Evolutionary conservation across 805 yeast species (phyloP), one percentile per base, ranked within the genome.

Genomic region (Metschnikowia cubensis): DNA sequence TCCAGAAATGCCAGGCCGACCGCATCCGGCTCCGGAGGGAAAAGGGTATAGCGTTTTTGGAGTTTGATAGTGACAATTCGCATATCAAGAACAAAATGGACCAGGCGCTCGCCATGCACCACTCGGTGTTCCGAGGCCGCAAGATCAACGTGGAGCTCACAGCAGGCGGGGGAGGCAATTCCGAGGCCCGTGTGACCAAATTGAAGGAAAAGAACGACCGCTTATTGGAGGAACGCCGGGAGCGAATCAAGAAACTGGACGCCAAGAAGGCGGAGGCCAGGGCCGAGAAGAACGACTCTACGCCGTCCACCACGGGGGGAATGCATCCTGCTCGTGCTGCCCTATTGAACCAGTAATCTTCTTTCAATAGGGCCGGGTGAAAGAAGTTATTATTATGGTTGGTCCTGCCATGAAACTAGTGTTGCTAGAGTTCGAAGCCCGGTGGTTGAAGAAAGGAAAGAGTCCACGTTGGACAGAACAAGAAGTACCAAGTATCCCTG

Each of bases 161-260:
- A 2, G 99, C 89, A 45, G 99, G 99, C 50, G 99, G 99, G 38
- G 99, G 99, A 43, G 97, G 97, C 50, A 92, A 92, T 65, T 83
- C 95, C 8, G 71, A 77, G 51, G 76, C 72, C 38, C 73, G 95
- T 61, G 59, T 38, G 41, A 48, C 80, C 49, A 94, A 94, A 68
- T 76, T 94, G 59, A 81, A 82, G 61, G 80, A 78, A 44, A 92
- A 92, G 75, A 92, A 92, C 65, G 85, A 80, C 41, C 84, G 84
- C 60, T 70, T 91, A 59, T 78, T 77, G 40, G 84, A 76, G 25
- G 96, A 91, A 62, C 78, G 95, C 59, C 77, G 71, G 51, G 79
- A 75, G 36, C 79, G 84, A 60, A 75, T 83, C 40, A 59, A 65
- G 49, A 76, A 77, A 58, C 75, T 77, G 59, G 79, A 74, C 49